Evolutionary conservation across 352 stramenopile species (phyloP).

Genomic region (Phytophthora chlamydospora): DNA sequence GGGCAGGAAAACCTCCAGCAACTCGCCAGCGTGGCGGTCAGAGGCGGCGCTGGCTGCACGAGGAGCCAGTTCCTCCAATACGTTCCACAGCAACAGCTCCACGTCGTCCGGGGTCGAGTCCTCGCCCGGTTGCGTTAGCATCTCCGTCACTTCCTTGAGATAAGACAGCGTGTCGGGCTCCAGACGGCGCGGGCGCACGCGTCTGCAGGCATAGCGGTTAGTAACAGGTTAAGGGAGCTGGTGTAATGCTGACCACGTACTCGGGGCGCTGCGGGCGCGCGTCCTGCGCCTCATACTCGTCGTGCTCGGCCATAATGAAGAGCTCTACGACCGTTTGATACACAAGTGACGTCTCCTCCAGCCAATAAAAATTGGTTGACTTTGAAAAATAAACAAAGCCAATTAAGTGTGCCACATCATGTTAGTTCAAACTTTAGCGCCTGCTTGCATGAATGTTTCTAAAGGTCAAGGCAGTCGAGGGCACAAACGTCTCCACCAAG

Average conservation of each 20-base stretch:
- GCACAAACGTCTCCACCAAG: no score
- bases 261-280: slow-evolving; percentile 32
- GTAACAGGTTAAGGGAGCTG: not conserved
- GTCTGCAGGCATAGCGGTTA: slow-evolving; percentile 39
- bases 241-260: slow-evolving; percentile 16
- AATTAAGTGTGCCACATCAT: not conserved
- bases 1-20: slow-evolving; percentile 74
- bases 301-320: slow-evolving; percentile 23
- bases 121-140: slow-evolving; percentile 58
- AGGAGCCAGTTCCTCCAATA: slow-evolving; percentile 79
- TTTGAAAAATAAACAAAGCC: not conserved
- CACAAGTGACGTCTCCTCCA: slow-evolving; percentile 10
- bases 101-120: slow-evolving; percentile 64
- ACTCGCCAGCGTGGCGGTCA: slow-evolving; percentile 72
- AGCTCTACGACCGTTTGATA: slow-evolving; percentile 17
- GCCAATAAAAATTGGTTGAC: no score
- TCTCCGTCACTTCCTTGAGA: slow-evolving; percentile 83
- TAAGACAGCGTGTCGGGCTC: slow-evolving; percentile 85
- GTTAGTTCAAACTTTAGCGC: no score
- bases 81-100: slow-evolving; percentile 79
- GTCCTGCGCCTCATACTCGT: slow-evolving; percentile 19
- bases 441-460: no score
- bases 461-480: no score
- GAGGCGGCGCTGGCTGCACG: slow-evolving; percentile 76
- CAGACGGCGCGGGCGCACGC: slow-evolving; percentile 71